phyloP scores from a whole-genome alignment of 352 stramenopile genomes.

The Globisporangium parvum region DNA sequence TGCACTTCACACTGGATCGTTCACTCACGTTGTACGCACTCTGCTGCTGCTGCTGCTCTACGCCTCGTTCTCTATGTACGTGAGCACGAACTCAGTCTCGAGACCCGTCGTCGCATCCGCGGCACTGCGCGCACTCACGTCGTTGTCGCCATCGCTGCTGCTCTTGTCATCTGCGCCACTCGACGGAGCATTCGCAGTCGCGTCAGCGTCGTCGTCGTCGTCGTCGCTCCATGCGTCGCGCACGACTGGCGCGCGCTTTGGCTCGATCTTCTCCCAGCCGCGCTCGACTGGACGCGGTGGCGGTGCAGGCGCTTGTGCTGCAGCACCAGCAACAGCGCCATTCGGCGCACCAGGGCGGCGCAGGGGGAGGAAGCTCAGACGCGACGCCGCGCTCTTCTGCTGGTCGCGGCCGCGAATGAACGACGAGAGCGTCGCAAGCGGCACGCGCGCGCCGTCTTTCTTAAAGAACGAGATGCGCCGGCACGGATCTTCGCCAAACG shows the following conservation, averaged over 20 bases:
- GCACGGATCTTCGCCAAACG: slow-evolving; percentile 62
- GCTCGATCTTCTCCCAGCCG: slow-evolving; percentile 71
- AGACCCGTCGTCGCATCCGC: slow-evolving; percentile 1
- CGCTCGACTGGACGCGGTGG: slow-evolving; percentile 23
- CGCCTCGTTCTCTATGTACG: slow-evolving; percentile 17
- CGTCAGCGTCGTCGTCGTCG: slow-evolving; percentile 4
- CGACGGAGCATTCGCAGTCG: slow-evolving; percentile 4
- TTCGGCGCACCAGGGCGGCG: slow-evolving; percentile 14
- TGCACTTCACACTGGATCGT: neutral
- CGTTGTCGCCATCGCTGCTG: slow-evolving; percentile 7
- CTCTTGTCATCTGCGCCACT: slow-evolving; percentile 16
- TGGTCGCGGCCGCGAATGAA: slow-evolving; percentile 27
- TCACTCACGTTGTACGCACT: neutral
- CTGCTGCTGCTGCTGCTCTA: slow-evolving; percentile 1
- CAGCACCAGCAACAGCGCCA: slow-evolving; percentile 9
- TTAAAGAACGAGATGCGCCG: slow-evolving; percentile 80
- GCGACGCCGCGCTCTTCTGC: slow-evolving; percentile 24
- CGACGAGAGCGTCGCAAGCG: slow-evolving; percentile 51
- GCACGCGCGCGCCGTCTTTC: slow-evolving; percentile 40
- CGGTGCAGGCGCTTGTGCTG: slow-evolving; percentile 10
- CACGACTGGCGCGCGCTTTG: slow-evolving; percentile 31
- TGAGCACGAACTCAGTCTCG: slow-evolving; percentile 15
- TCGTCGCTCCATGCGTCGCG: slow-evolving; percentile 79
- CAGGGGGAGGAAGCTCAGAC: slow-evolving; percentile 57
- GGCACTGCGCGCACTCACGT: slow-evolving; percentile 10